Evolutionary conservation across 164 flowering plant species (phyloP).

Genomic region (Nelumbo lutea): DNA sequence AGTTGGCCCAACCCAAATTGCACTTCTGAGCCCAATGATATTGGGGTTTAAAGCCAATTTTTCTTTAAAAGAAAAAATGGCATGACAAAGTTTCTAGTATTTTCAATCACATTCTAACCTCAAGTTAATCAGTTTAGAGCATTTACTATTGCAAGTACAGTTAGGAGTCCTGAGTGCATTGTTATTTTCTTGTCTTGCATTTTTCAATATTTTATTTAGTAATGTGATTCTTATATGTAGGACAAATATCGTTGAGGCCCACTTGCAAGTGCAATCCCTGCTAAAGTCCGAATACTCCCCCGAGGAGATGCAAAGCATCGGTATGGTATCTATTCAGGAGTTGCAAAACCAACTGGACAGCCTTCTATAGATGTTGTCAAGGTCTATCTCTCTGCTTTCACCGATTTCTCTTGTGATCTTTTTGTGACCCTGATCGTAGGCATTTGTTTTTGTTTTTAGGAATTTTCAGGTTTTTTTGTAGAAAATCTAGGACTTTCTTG

Average conservation of each 20-base stretch:
- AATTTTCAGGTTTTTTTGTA: too few relatives aligned
- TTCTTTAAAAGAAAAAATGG: too few relatives aligned
- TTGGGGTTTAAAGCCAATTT: too few relatives aligned
- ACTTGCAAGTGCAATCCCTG: constrained; percentile 60
- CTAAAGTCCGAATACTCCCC: constrained; percentile 66
- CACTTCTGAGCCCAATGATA: too few relatives aligned
- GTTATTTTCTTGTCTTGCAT: neutral
- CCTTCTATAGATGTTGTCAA: constrained; percentile 35
- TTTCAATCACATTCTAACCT: too few relatives aligned
- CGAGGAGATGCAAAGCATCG: constrained; percentile 58
- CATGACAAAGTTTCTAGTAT: too few relatives aligned
- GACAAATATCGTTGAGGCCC: constrained; percentile 92
- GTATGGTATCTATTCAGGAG: constrained; percentile 54
- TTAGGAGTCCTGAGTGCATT: too few relatives aligned
- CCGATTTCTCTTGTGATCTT: neutral
- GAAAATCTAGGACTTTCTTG: too few relatives aligned
- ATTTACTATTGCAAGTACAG: too few relatives aligned
- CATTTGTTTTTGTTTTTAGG: too few relatives aligned
- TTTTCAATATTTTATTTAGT: neutral
- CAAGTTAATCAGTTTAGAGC: too few relatives aligned
- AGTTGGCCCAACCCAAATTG: too few relatives aligned
- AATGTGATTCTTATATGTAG: constrained; percentile 31
- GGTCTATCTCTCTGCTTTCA: neutral
- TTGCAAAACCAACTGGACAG: constrained; percentile 75
- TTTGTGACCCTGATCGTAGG: neutral